Evolutionary conservation across 305 asterid genomes (phyloP).

Genomic region (Fraxinus ornus): DNA sequence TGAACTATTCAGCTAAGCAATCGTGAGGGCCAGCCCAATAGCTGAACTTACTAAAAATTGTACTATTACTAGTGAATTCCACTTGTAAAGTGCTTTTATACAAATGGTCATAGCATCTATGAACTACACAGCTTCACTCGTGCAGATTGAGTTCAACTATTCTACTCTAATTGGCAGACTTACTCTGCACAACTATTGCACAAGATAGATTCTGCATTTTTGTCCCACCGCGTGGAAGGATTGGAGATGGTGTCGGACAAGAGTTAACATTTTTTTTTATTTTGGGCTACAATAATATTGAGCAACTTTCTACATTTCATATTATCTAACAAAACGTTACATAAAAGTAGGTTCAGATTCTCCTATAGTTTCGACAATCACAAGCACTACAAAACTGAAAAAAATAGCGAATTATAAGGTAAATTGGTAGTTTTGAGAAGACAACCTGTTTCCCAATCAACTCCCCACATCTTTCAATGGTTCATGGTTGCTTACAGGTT

Average conservation of each 20-base stretch:
- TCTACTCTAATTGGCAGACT: neutral
- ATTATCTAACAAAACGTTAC: constrained; percentile 29
- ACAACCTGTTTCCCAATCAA: neutral
- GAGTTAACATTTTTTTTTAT: neutral
- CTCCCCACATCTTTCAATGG: constrained; percentile 22
- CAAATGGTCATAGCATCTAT: neutral
- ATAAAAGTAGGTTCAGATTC: constrained; percentile 22
- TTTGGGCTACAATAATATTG: neutral
- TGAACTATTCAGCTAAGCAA: too few species aligned
- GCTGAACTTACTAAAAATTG: neutral
- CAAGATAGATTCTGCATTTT: neutral
- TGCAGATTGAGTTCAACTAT: constrained; percentile 2
- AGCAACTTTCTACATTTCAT: constrained; percentile 12
- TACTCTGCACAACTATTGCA: constrained; percentile 7
- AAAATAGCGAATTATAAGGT: neutral
- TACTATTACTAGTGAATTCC: neutral
- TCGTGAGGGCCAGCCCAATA: neutral
- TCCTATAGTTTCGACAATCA: constrained; percentile 25
- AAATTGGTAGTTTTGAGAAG: neutral
- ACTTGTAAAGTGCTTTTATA: neutral
- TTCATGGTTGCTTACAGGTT: constrained; percentile 35
- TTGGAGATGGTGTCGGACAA: neutral
- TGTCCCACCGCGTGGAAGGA: neutral
- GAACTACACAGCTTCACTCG: constrained; percentile 1
- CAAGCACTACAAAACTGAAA: constrained; percentile 28